Evolutionary conservation across 345 rosid species (phyloP).

Genomic region (Ceriops tagal): DNA sequence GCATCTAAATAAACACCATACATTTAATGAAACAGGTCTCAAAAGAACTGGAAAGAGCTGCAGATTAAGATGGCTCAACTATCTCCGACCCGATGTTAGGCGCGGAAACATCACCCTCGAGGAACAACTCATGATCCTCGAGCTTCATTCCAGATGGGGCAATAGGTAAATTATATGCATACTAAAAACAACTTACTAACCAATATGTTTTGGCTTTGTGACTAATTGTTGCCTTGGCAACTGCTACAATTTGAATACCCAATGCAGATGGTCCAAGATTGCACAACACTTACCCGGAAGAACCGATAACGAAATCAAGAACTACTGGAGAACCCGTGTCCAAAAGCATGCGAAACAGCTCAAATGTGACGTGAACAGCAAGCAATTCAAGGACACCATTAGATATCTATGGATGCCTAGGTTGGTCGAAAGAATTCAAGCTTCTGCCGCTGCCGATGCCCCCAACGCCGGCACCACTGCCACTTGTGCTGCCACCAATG

Average conservation of each 20-base stretch:
- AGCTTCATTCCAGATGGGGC: constrained; percentile 37
- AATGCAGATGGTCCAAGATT: constrained; percentile 31
- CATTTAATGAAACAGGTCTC: constrained; percentile 25
- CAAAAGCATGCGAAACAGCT: constrained; percentile 40
- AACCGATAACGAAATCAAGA: constrained; percentile 36
- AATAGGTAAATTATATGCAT: constrained; percentile 18
- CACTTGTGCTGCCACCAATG: constrained; percentile 10
- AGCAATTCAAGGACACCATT: constrained; percentile 37
- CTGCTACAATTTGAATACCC: neutral
- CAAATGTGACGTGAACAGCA: constrained; percentile 37
- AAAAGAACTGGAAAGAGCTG: constrained; percentile 37
- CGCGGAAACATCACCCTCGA: constrained; percentile 37
- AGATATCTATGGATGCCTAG: constrained; percentile 32
- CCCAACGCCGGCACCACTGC: constrained; percentile 13
- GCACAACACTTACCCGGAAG: constrained; percentile 36
- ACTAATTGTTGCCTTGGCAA: neutral
- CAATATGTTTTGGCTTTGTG: neutral
- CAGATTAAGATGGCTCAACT: constrained; percentile 37
- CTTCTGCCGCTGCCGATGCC: constrained; percentile 33
- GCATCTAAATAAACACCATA: neutral
- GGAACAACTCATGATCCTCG: constrained; percentile 37
- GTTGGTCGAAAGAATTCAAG: constrained; percentile 57
- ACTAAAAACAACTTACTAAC: neutral
- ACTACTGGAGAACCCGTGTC: constrained; percentile 35
- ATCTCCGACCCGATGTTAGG: constrained; percentile 35